Percentiles rank a stretch among this genome's conserved stretches.
Evolutionary conservation across 2,329 filamentous ascomycete genomes (phyloP).

Genomic region (Apiospora sp.): DNA sequence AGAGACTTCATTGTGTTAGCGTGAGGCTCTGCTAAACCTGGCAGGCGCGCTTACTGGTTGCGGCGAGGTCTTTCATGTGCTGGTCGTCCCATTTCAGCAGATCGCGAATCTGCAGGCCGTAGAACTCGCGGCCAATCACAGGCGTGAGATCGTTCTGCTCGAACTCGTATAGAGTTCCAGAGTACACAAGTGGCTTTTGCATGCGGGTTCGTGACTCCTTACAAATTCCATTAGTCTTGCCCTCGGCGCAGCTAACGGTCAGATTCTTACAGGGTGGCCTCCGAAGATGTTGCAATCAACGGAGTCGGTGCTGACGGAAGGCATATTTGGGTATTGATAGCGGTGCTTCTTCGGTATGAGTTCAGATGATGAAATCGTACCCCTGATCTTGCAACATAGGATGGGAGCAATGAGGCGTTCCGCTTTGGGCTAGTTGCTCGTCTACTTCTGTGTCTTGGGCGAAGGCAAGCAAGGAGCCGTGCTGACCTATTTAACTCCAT

Average conservation of each 20-base stretch:
- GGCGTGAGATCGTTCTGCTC: slow-evolving; percentile 46
- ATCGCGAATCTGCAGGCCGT: slow-evolving; percentile 44
- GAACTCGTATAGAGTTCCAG: slow-evolving; percentile 50
- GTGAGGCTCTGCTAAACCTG: slow-evolving; percentile 20
- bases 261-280: slow-evolving; percentile 32
- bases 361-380: slow-evolving; percentile 23
- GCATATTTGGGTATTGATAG: slow-evolving; percentile 40
- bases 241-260: background rate
- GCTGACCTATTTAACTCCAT: slow-evolving; percentile 19
- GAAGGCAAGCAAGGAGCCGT: slow-evolving; percentile 19
- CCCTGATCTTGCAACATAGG: slow-evolving; percentile 13
- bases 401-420: slow-evolving; percentile 6
- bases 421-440: slow-evolving; percentile 26
- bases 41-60: slow-evolving; percentile 35
- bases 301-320: slow-evolving; percentile 39
- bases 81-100: slow-evolving; percentile 33
- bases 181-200: slow-evolving; percentile 47
- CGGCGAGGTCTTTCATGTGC: slow-evolving; percentile 36
- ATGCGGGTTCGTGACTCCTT: slow-evolving; percentile 34
- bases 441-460: background rate
- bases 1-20: slow-evolving; percentile 44
- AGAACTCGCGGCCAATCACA: slow-evolving; percentile 44
- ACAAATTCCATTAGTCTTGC: background rate
- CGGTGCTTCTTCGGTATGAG: slow-evolving; percentile 17
- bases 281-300: slow-evolving; percentile 36